Conservation (phyloP, 176 grass and related monocot species). For the Triticum urartu region DNA sequence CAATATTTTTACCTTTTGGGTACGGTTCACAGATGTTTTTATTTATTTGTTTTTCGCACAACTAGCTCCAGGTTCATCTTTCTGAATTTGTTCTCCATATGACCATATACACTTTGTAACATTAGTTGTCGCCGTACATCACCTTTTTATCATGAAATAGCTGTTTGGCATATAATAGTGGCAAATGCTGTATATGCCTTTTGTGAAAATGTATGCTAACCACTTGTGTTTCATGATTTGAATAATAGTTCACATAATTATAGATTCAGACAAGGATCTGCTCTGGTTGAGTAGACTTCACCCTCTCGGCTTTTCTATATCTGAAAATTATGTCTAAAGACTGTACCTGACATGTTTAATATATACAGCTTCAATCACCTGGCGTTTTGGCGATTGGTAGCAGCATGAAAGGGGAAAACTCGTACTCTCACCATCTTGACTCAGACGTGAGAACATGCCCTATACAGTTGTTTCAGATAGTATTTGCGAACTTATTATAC, state of each 20-base stretch:
- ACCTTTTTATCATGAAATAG: not conserved
- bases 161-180: not conserved
- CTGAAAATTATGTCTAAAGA: constrained; percentile 10
- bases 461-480: not conserved
- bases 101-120: not conserved
- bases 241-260: not conserved
- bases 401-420: constrained; percentile 99
- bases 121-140: not conserved
- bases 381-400: constrained; percentile 91
- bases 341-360: constrained; percentile 19
- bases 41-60: not conserved
- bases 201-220: not conserved
- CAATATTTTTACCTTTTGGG: not conserved
- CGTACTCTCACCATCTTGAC: constrained; percentile 98
- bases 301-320: not conserved
- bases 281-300: not conserved
- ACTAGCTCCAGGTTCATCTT: not conserved
- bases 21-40: not conserved
- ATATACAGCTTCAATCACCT: constrained; percentile 86
- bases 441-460: constrained; percentile 68
- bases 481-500: constrained; percentile 2
- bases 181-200: not conserved
- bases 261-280: not conserved
- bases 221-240: not conserved
- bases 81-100: not conserved